phyloP scores from a whole-genome alignment of 1,284 basidiomycete species.

The Irpex rosettiformis region DNA sequence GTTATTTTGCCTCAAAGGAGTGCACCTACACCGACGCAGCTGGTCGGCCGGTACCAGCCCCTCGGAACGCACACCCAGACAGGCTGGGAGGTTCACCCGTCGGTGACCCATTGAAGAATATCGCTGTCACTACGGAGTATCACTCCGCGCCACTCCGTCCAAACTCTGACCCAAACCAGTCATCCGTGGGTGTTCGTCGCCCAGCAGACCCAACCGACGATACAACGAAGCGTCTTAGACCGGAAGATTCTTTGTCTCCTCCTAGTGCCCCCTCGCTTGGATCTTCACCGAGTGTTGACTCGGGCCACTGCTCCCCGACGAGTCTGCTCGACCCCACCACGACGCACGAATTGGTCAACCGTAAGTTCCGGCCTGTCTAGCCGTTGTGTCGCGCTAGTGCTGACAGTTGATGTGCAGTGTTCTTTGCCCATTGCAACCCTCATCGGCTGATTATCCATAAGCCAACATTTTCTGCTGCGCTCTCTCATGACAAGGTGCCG shows the following conservation, averaged over 20 bases:
- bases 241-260: conserved; percentile 8
- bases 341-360: conserved; percentile 69
- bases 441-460: conserved; percentile 72
- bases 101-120: background rate
- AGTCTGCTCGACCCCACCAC: conserved; percentile 52
- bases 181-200: conserved; percentile 10
- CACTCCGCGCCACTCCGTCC: background rate
- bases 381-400: background rate
- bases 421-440: conserved; percentile 78
- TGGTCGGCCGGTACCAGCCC: conserved; percentile 73
- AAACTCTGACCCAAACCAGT: background rate
- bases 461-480: conserved; percentile 62
- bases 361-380: conserved; percentile 41
- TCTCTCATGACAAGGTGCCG: conserved; percentile 63
- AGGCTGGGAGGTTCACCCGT: conserved; percentile 1
- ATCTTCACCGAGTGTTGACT: conserved; percentile 35
- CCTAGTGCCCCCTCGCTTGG: conserved; percentile 29
- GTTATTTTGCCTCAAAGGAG: conserved; percentile 75
- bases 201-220: conserved; percentile 13
- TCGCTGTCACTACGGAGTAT: background rate
- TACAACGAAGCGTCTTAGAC: conserved; percentile 20
- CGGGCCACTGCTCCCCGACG: conserved; percentile 13
- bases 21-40: conserved; percentile 80
- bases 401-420: conserved; percentile 43
- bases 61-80: conserved; percentile 30